phyloP scores from a whole-genome alignment of 2,329 filamentous ascomycete genomes.

The Microdochium trichocladiopsis region DNA sequence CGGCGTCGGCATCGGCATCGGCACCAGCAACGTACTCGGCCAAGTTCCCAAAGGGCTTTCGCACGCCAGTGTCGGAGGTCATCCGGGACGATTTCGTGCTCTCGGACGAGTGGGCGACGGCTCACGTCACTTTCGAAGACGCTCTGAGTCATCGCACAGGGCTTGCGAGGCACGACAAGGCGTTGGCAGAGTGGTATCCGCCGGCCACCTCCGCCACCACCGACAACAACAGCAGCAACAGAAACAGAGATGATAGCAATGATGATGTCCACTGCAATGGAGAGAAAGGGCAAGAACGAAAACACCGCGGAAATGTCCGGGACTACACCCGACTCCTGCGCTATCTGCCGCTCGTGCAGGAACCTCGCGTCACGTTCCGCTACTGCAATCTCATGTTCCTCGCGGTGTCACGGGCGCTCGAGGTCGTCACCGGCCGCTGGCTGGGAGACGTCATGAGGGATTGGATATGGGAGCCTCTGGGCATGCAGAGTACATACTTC shows the following conservation, averaged over 20 bases:
- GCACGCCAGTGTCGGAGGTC: constrained; percentile 34
- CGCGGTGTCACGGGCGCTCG: constrained; percentile 34
- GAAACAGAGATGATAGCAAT: constrained; percentile 20
- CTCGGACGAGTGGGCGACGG: constrained; percentile 27
- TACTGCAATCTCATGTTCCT: constrained; percentile 49
- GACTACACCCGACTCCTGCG: constrained; percentile 32
- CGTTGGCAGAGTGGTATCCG: constrained; percentile 19
- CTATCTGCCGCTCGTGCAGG: constrained; percentile 32
- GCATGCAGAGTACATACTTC: constrained; percentile 33
- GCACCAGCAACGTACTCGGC: background rate
- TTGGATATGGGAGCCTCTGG: constrained; percentile 33
- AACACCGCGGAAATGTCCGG: constrained; percentile 19
- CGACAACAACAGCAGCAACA: no score
- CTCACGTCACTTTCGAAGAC: constrained; percentile 45
- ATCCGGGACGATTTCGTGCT: constrained; percentile 43
- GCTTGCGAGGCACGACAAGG: constrained; percentile 33
- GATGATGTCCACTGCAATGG: background rate
- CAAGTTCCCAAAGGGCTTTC: constrained; percentile 22
- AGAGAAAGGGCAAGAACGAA: background rate
- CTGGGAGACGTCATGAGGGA: constrained; percentile 31
- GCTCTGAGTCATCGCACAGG: constrained; percentile 44
- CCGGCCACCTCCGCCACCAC: no score
- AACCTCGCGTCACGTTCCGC: constrained; percentile 35
- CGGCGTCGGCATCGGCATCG: background rate
- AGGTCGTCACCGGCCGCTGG: constrained; percentile 29